phyloP scores from a whole-genome alignment of 2,329 filamentous ascomycete genomes.

The Rugonectria rugulosa region DNA sequence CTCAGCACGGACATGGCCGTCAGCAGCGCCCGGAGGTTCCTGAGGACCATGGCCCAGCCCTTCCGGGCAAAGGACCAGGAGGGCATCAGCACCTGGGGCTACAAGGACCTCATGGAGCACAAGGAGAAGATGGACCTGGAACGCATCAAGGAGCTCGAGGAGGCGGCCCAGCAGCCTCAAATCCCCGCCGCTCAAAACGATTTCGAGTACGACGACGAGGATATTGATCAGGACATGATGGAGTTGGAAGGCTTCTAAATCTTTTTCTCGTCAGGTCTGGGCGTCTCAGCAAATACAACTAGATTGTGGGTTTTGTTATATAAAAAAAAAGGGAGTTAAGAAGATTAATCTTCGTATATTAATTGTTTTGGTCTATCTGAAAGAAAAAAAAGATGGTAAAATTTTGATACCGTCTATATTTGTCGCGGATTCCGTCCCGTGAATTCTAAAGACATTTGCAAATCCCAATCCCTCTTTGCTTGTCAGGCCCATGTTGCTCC shows the following conservation, averaged over 20 bases:
- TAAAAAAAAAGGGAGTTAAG: neutral
- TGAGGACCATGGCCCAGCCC: conserved; percentile 90
- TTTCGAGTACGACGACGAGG: conserved; percentile 62
- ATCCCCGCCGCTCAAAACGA: conserved; percentile 42
- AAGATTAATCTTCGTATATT: neutral
- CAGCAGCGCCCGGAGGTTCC: conserved; percentile 85
- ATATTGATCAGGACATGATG: conserved; percentile 64
- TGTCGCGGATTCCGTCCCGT: neutral
- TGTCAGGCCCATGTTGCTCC: neutral
- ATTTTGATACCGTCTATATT: conserved; percentile 11
- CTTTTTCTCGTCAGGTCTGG: neutral
- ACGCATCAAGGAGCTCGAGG: conserved; percentile 68
- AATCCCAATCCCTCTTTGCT: neutral
- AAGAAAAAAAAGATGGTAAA: neutral
- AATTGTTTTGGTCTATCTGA: conserved; percentile 4
- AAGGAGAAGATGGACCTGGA: conserved; percentile 78
- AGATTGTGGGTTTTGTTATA: neutral
- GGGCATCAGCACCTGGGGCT: conserved; percentile 91
- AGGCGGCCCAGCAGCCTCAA: conserved; percentile 42
- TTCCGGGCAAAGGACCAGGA: conserved; percentile 86
- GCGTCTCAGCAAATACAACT: neutral
- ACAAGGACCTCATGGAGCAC: conserved; percentile 78
- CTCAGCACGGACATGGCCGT: conserved; percentile 96
- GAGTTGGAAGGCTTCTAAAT: conserved; percentile 51
- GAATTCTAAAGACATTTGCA: neutral